These are phyloP conservation scores for Cenchrus fungigraminus DNA, from an alignment of 176 grass and related monocot species.

Conservation along the genomic window DNA sequence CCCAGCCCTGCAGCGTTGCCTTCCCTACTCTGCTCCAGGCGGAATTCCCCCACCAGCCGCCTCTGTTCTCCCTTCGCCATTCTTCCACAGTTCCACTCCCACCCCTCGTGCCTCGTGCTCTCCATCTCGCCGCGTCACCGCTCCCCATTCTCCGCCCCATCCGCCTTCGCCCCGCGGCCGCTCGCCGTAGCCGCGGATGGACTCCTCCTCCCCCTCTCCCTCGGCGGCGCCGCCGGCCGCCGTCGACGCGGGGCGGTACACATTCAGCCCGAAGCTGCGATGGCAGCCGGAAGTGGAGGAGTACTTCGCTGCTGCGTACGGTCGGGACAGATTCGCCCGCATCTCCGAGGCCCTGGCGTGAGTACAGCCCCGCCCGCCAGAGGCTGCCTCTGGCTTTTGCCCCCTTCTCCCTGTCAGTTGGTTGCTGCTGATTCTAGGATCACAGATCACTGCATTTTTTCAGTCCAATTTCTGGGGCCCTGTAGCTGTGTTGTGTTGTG, in stretches of 20 bases:
- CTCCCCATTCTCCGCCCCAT: background rate
- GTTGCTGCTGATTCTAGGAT: background rate
- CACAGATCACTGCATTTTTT: background rate
- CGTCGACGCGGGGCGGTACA: slow-evolving; percentile 44
- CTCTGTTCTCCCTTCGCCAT: no score
- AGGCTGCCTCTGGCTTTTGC: background rate
- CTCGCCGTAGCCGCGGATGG: slow-evolving; percentile 23
- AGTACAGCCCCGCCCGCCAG: background rate
- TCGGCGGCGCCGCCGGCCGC: background rate
- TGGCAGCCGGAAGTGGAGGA: slow-evolving; percentile 86
- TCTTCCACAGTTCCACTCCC: no score
- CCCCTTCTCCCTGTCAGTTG: background rate
- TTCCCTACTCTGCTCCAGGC: no score
- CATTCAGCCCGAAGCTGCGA: slow-evolving; percentile 65
- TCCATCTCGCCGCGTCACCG: background rate
- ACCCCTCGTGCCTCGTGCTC: background rate
- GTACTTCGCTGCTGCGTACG: slow-evolving; percentile 79
- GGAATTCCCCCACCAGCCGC: background rate
- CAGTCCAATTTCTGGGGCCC: background rate
- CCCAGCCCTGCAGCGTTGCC: no score
- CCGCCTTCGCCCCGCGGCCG: background rate
- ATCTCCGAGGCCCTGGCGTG: slow-evolving; percentile 84
- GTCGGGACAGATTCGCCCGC: slow-evolving; percentile 61
- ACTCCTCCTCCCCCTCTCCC: slow-evolving; percentile 10
- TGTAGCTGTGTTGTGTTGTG: background rate